phyloP scores from a whole-genome alignment of 2,329 filamentous ascomycete genomes.

The Mycocentrospora acerina region DNA sequence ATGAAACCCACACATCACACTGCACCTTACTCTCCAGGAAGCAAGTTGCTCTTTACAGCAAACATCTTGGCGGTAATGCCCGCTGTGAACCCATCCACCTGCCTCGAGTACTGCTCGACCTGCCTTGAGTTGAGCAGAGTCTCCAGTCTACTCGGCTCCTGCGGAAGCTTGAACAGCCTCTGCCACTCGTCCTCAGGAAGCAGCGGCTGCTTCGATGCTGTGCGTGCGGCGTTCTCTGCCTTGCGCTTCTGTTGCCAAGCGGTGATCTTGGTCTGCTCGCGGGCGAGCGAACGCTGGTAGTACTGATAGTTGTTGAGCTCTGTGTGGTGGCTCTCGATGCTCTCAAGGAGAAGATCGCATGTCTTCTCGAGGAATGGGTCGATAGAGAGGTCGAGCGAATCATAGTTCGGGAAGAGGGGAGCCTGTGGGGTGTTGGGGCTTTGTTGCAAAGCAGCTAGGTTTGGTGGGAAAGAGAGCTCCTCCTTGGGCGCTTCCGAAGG shows the following conservation, averaged over 20 bases:
- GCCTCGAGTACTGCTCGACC: conserved; percentile 96
- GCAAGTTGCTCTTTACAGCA: conserved; percentile 73
- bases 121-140: conserved; percentile 93
- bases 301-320: conserved; percentile 99
- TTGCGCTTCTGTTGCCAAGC: conserved; percentile 97
- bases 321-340: conserved; percentile 96
- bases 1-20: conserved; percentile 24
- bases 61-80: conserved; percentile 97
- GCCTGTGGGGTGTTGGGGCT: conserved; percentile 59
- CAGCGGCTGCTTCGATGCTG: conserved; percentile 81
- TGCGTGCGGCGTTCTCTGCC: conserved; percentile 85
- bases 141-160: conserved; percentile 90
- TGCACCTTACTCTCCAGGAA: conserved; percentile 54
- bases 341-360: conserved; percentile 91
- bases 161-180: conserved; percentile 94
- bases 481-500: conserved; percentile 66
- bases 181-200: conserved; percentile 98
- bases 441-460: conserved; percentile 73
- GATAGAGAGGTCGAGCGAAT: conserved; percentile 87
- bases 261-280: conserved; percentile 94
- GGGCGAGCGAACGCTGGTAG: conserved; percentile 89
- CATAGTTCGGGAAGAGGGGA: conserved; percentile 83
- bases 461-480: conserved; percentile 74
- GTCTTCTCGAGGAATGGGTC: conserved; percentile 99
- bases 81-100: conserved; percentile 94